These are phyloP conservation scores for Colletotrichum agaves DNA, from an alignment of 2,329 filamentous ascomycete genomes.

Conservation along the genomic window DNA sequence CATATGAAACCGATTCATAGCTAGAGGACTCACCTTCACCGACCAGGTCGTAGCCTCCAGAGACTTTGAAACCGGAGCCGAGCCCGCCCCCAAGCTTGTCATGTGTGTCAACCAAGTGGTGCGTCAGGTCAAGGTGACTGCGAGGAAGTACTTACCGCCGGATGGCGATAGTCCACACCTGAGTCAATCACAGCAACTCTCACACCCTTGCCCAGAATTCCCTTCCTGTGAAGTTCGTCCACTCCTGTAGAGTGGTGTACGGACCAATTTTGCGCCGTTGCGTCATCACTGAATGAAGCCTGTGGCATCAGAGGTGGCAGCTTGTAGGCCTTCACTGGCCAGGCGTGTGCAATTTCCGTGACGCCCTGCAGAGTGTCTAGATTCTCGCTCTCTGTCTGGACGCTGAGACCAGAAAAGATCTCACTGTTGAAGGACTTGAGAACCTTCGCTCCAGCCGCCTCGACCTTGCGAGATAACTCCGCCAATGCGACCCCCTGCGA, in stretches of 20 bases:
- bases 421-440: conserved; percentile 41
- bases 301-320: conserved; percentile 33
- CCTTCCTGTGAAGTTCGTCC: conserved; percentile 36
- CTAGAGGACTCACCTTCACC: conserved; percentile 29
- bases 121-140: too few relatives aligned
- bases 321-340: conserved; percentile 40
- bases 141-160: conserved; percentile 20
- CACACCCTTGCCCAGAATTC: conserved; percentile 37
- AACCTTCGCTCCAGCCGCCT: conserved; percentile 33
- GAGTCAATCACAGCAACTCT: conserved; percentile 39
- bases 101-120: neutral
- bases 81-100: conserved; percentile 44
- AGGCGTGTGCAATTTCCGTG: conserved; percentile 38
- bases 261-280: conserved; percentile 45
- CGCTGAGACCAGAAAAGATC: conserved; percentile 48
- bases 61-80: conserved; percentile 40
- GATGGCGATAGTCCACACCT: conserved; percentile 39
- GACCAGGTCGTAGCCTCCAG: conserved; percentile 41
- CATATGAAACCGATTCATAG: neutral
- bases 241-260: conserved; percentile 40
- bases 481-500: conserved; percentile 30
- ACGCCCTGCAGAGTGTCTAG: conserved; percentile 45
- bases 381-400: conserved; percentile 48
- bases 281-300: conserved; percentile 38
- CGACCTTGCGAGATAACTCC: conserved; percentile 33